Evolutionary conservation across 768 basidiomycete species (phyloP), one percentile per base, ranked within the genome.

Genomic region (Naganishia randhawae): DNA sequence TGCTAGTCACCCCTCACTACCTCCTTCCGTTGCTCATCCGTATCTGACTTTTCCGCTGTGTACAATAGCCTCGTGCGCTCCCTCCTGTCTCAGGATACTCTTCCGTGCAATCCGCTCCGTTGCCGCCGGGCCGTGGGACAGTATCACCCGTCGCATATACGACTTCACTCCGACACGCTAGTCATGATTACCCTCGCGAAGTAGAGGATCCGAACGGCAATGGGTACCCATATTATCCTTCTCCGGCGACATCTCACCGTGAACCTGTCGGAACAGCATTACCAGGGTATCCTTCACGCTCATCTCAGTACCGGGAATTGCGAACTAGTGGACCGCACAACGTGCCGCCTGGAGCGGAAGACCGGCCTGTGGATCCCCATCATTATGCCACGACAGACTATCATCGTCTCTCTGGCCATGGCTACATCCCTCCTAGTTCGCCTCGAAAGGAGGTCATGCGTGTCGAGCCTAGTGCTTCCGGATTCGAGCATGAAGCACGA

Each of bases 161-260:
- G 11, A 61, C 19, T 39, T 13, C 37, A 17, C 17, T 61, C 39
- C 57, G 57, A 39, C 35, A 39, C 25, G 35, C 57, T 10, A 61
- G 57, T 25, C 39, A 61, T 39, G 57, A 61, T 39, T 61, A 42
- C 16, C 57, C 33, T 39, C n/a, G 57, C 6, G 22, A 39, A 5
- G 6, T 13, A 22, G 57, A 42, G 25, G 57, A 61, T 17, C 45
- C 19, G n/a, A 48, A 22, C 37, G 39, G 22, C 29, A 39, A 29
- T 25, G 57, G 22, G 41, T 61, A 61, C 39, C 57, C 57, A 35
- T 61, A 61, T 22, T 61, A 61, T 41, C 57, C 57, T 31, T 61
- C 57, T 29, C 57, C 57, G 7, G 57, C 57, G 7, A 16, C 39
- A 11, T 25, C 57, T 2, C 57, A 61, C 16, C 57, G 57, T 13